These are phyloP conservation scores for Golubevia pallescens DNA, from an alignment of 1,284 basidiomycete species.

Conservation along the genomic window DNA sequence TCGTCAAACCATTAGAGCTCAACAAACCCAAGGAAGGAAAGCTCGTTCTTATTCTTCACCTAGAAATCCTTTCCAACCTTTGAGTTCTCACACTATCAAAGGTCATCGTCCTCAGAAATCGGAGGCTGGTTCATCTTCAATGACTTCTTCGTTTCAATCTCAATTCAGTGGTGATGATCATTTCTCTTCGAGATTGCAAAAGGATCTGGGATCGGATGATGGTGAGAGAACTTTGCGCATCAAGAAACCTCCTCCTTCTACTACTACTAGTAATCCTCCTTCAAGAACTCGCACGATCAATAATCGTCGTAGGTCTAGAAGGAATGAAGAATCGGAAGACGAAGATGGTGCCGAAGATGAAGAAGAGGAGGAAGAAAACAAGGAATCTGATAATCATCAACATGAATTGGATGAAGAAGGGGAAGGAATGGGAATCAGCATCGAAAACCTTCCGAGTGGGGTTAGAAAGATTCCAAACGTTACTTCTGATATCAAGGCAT, in stretches of 20 bases:
- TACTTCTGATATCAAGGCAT: constrained; percentile 1
- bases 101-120: background rate
- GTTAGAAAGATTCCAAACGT: constrained; percentile 13
- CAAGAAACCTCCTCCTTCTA: too few relatives aligned
- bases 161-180: too few relatives aligned
- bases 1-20: background rate
- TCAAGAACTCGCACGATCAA: too few relatives aligned
- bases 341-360: constrained; percentile 1
- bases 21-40: too few relatives aligned
- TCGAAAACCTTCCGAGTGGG: background rate
- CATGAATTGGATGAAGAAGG: background rate
- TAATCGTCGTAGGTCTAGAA: too few relatives aligned
- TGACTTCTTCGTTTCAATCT: too few relatives aligned
- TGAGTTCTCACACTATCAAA: background rate
- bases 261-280: too few relatives aligned
- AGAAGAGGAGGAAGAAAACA: constrained; percentile 11
- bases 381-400: background rate
- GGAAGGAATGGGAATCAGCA: background rate
- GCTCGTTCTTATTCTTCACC: too few relatives aligned
- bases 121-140: background rate
- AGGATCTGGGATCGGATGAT: too few relatives aligned
- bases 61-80: too few relatives aligned
- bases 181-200: too few relatives aligned
- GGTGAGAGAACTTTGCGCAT: too few relatives aligned
- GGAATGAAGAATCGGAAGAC: constrained; percentile 4